Conservation (phyloP, 495 filamentous ascomycete species). For the Hypoxylon intermedium region DNA sequence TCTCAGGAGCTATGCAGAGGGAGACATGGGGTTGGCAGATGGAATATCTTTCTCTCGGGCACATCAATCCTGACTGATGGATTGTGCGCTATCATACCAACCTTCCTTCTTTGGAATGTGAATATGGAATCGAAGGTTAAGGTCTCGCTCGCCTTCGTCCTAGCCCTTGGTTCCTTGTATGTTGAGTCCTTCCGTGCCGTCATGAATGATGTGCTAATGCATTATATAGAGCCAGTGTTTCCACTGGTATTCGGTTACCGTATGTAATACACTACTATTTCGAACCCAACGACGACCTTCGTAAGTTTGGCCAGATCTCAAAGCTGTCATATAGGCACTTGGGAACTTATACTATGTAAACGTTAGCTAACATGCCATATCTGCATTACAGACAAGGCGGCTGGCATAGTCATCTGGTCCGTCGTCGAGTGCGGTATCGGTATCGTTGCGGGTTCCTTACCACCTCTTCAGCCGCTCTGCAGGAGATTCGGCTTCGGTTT, state of each 20-base stretch:
- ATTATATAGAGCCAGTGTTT: conserved; percentile 23
- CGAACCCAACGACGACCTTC: not conserved
- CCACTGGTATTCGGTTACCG: conserved; percentile 24
- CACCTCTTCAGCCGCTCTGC: conserved; percentile 24
- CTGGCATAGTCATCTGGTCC: conserved; percentile 24
- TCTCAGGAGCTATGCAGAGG: not conserved
- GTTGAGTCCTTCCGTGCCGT: not conserved
- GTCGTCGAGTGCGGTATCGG: conserved; percentile 35
- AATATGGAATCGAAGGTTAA: conserved; percentile 31
- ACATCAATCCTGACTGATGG: conserved; percentile 26
- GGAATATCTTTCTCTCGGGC: conserved; percentile 2
- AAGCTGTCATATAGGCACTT: no score
- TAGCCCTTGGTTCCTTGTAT: conserved; percentile 32
- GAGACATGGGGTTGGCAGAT: not conserved
- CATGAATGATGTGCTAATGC: not conserved
- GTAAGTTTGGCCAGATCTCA: no score
- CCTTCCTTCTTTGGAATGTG: conserved; percentile 27
- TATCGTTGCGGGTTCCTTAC: conserved; percentile 34
- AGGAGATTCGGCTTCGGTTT: conserved; percentile 5
- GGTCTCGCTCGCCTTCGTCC: conserved; percentile 22
- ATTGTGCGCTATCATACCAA: conserved; percentile 23
- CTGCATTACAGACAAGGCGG: conserved; percentile 6
- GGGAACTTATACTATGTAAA: no score
- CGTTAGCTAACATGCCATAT: not conserved
- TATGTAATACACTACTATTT: conserved; percentile 3